phyloP scores from a whole-genome alignment of 202 grass and related monocot species.

The Hordeum pubiflorum region DNA sequence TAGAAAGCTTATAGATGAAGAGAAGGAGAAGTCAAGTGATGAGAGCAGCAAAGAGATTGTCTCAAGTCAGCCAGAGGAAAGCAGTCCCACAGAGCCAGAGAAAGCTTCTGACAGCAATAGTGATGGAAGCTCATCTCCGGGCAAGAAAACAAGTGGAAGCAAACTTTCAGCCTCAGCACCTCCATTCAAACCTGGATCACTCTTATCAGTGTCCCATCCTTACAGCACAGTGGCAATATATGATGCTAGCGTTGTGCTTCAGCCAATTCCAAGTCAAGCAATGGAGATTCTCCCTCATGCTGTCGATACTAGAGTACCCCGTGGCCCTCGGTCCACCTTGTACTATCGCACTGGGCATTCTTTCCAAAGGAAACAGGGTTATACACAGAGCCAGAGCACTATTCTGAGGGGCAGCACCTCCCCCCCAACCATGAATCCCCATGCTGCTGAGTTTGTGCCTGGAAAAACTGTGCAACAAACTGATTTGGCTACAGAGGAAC shows the following conservation, averaged over 20 bases:
- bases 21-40: slow-evolving; percentile 39
- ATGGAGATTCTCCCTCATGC: slow-evolving; percentile 60
- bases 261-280: slow-evolving; percentile 44
- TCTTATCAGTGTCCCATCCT: slow-evolving; percentile 63
- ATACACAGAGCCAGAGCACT: slow-evolving; percentile 57
- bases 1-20: slow-evolving; percentile 39
- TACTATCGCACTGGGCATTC: slow-evolving; percentile 60
- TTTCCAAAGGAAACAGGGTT: slow-evolving; percentile 70
- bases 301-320: slow-evolving; percentile 67
- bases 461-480: slow-evolving; percentile 49
- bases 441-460: slow-evolving; percentile 93
- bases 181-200: slow-evolving; percentile 85
- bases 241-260: slow-evolving; percentile 56
- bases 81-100: slow-evolving; percentile 17
- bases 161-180: slow-evolving; percentile 97
- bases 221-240: slow-evolving; percentile 62
- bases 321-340: slow-evolving; percentile 72
- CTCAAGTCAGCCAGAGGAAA: slow-evolving; percentile 38
- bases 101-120: slow-evolving; percentile 47
- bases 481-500: slow-evolving; percentile 34
- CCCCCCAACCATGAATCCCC: slow-evolving; percentile 72
- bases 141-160: slow-evolving; percentile 67
- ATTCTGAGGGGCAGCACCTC: slow-evolving; percentile 33
- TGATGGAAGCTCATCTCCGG: slow-evolving; percentile 35
- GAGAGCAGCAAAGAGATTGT: slow-evolving; percentile 40